Percentiles rank a stretch among this genome's conserved stretches.
Conservation (phyloP, 2,329 filamentous ascomycete genomes). For the Claviceps pazoutovae region DNA sequence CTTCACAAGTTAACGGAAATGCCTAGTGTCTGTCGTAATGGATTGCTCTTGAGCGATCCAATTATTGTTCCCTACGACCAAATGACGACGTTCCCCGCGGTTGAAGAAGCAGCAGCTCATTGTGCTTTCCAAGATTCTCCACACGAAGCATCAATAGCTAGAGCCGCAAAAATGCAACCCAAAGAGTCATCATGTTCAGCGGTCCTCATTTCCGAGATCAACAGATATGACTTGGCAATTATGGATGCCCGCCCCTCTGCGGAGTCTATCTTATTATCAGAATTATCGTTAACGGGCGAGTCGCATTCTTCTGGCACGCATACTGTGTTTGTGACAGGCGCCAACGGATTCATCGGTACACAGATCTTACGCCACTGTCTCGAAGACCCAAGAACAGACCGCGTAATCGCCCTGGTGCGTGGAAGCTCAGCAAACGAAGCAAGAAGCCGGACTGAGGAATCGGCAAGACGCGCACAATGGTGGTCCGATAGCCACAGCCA, state of each 20-base stretch:
- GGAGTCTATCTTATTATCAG: background rate
- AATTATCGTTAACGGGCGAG: background rate
- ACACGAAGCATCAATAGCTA: background rate
- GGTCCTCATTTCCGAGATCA: background rate
- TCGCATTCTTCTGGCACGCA: background rate
- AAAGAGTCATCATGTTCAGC: background rate
- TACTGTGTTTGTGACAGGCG: slow-evolving; percentile 5
- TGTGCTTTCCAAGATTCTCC: background rate
- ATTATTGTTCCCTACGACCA: background rate
- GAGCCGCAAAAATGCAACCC: background rate
- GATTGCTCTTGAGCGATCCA: background rate
- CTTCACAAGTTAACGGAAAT: background rate
- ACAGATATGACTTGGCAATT: background rate
- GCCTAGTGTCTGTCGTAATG: background rate
- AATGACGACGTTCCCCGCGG: background rate
- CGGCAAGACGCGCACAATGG: slow-evolving; percentile 4
- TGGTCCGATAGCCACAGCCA: slow-evolving; percentile 4
- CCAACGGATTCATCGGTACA: slow-evolving; percentile 6
- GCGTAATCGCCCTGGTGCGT: slow-evolving; percentile 4
- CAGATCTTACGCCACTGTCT: slow-evolving; percentile 7
- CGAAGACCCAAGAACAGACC: background rate
- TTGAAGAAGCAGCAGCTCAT: background rate
- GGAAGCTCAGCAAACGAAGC: background rate
- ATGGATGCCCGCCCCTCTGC: background rate
- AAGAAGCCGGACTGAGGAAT: slow-evolving; percentile 2